Conservation (phyloP, 2,329 filamentous ascomycete genomes). For the Mycosphaerella sp. region DNA sequence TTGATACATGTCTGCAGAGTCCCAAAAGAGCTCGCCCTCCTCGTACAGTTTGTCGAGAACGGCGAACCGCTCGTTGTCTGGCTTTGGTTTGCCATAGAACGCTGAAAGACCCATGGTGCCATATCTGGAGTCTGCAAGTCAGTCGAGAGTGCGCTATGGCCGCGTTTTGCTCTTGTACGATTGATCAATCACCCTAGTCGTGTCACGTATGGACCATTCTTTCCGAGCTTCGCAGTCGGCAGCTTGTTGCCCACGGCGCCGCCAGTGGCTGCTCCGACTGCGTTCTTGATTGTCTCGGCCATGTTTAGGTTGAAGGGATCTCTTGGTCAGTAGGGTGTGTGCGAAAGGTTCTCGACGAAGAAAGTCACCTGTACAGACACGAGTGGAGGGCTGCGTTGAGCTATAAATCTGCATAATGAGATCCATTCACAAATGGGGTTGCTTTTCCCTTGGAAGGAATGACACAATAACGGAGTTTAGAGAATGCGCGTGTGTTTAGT, state of each 20-base stretch:
- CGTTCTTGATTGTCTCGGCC: constrained; percentile 20
- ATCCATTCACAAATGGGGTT: too few species aligned
- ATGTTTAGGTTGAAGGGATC: neutral
- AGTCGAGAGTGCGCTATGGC: too few species aligned
- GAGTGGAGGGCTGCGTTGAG: too few species aligned
- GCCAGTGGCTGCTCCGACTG: constrained; percentile 21
- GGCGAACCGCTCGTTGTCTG: constrained; percentile 47
- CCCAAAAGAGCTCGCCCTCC: constrained; percentile 49
- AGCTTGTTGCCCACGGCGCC: constrained; percentile 31
- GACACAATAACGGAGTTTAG: neutral
- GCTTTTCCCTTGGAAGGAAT: neutral
- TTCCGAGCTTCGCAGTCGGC: constrained; percentile 46
- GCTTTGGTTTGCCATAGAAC: constrained; percentile 45
- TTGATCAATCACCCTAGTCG: constrained; percentile 38
- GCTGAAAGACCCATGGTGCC: constrained; percentile 49
- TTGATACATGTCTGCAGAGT: constrained; percentile 37
- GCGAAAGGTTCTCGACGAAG: too few species aligned
- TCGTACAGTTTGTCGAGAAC: constrained; percentile 49
- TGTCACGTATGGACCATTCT: constrained; percentile 48
- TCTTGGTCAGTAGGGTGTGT: too few species aligned
- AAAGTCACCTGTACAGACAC: too few species aligned
- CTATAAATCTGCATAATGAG: too few species aligned
- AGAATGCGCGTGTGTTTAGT: too few species aligned
- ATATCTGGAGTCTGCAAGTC: too few species aligned
- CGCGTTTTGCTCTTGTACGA: too few species aligned